Conservation (phyloP, 495 filamentous ascomycete species). For the Penicillium canescens region DNA sequence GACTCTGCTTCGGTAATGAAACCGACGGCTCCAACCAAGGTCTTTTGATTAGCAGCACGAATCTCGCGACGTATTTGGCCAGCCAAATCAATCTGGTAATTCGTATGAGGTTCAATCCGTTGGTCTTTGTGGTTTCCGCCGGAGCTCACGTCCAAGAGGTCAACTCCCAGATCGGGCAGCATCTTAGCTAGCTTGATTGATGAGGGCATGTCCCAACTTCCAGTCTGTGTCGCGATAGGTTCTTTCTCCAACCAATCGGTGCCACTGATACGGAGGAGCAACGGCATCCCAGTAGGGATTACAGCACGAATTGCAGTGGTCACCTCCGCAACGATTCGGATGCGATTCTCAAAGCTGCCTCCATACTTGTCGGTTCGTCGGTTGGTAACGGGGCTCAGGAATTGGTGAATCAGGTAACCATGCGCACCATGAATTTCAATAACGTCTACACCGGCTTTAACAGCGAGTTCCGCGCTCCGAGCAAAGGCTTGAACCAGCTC, state of each 20-base stretch:
- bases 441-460: constrained; percentile 67
- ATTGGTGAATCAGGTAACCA: constrained; percentile 72
- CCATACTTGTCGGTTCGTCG: constrained; percentile 63
- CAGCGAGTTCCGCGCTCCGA: constrained; percentile 57
- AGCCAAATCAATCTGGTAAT: constrained; percentile 67
- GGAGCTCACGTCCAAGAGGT: constrained; percentile 74
- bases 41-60: constrained; percentile 49
- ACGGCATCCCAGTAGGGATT: constrained; percentile 61
- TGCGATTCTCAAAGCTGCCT: constrained; percentile 57
- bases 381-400: constrained; percentile 61
- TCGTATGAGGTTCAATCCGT: constrained; percentile 52
- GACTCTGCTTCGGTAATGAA: constrained; percentile 63
- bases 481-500: constrained; percentile 61
- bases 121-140: constrained; percentile 65
- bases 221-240: constrained; percentile 39
- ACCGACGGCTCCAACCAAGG: constrained; percentile 74
- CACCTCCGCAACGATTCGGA: constrained; percentile 55
- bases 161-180: constrained; percentile 65
- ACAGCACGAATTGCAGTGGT: constrained; percentile 51
- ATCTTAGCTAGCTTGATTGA: constrained; percentile 62
- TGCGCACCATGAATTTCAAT: constrained; percentile 63
- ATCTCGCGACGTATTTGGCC: constrained; percentile 58
- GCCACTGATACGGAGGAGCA: constrained; percentile 68
- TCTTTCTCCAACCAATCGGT: constrained; percentile 71
- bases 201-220: constrained; percentile 65